phyloP scores from a whole-genome alignment of 78 protist species.

The Capsaspora owczarzaki region DNA sequence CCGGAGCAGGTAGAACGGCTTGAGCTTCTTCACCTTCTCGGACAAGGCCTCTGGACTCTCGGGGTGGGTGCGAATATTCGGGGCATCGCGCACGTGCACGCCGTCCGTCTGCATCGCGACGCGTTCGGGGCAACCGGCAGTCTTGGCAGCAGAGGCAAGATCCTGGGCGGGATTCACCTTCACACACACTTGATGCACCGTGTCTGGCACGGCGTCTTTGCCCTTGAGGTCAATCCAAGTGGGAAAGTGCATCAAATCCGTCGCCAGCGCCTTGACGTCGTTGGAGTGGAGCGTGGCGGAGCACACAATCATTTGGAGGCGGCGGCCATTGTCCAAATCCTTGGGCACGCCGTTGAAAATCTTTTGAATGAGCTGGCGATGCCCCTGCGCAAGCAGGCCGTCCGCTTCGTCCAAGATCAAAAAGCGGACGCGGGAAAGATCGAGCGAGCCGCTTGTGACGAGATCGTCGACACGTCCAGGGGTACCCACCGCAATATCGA shows the following conservation, averaged over 20 bases:
- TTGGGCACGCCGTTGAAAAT: slow-evolving; percentile 28
- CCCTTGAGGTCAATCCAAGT: slow-evolving; percentile 81
- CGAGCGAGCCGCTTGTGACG: slow-evolving; percentile 26
- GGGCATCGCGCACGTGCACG: slow-evolving; percentile 16
- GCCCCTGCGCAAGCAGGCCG: slow-evolving; percentile 34
- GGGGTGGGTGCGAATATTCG: neutral
- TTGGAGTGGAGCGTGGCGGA: slow-evolving; percentile 79
- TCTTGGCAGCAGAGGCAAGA: neutral
- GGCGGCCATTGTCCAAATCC: neutral
- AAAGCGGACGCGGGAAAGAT: slow-evolving; percentile 32
- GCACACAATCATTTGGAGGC: slow-evolving; percentile 51
- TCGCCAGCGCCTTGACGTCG: slow-evolving; percentile 31
- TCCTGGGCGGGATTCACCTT: slow-evolving; percentile 11
- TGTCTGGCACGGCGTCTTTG: slow-evolving; percentile 1
- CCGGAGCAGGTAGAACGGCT: slow-evolving; percentile 24
- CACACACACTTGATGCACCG: slow-evolving; percentile 36
- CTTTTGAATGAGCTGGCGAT: slow-evolving; percentile 23
- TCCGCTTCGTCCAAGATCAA: slow-evolving; percentile 85
- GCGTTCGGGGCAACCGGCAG: neutral
- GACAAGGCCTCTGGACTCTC: slow-evolving; percentile 7
- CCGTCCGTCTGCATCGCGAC: slow-evolving; percentile 25
- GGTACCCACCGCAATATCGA: slow-evolving; percentile 78
- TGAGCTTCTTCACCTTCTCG: slow-evolving; percentile 53
- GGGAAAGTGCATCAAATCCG: slow-evolving; percentile 46
- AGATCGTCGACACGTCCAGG: slow-evolving; percentile 61